Evolutionary conservation across 1,284 basidiomycete species (phyloP), one percentile per base, ranked within the genome.

Genomic region (Cutaneotrichosporon cyanovorans): DNA sequence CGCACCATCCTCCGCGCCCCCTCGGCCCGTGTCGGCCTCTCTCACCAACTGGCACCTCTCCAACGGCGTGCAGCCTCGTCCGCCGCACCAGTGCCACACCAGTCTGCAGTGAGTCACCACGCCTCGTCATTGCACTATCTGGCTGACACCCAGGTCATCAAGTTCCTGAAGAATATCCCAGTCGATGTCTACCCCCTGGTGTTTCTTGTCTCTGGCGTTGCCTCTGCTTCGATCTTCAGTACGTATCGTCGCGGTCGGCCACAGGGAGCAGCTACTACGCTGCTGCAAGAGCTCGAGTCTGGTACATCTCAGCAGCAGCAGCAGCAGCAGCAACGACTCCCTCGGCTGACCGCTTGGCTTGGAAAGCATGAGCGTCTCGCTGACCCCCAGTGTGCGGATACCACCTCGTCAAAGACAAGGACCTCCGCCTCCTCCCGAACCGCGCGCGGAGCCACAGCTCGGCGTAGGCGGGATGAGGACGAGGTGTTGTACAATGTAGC

Each of bases 131-230:
- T 28, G 8, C 25, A 28, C 8, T 7, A 7, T 12, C 34, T 18
- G 21, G 16, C 41, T 42, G 21, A 42, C 28, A n/a, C n/a, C 2
- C 20, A 45, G 43, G 37, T 21, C 11, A 45, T 31, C 35, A 32
- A 25, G 15, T 45, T 36, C 21, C 11, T 45, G 30, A 14, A 32
- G 6, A 30, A 35, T 30, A 45, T 45, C 35, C 43, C 43, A 15
- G 37, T 38, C 15, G 43, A 45, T 31, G 43, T 45, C 15, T 45
- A 45, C 43, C 43, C 43, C 1, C 43, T 45, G 19, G 43, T 37
- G 2, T 23, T 18, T 30, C 31, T 38, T 21, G 43, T 45, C n/a
- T 23, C 30, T 7, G n/a, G 28, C 11, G 43, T 36, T 28, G 37
- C 25, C 30, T 16, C 14, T 20, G 36, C 35, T 4, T 31, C 23